These are phyloP conservation scores for Panicum miliaceum DNA, from an alignment of 176 grass and related monocot genomes.

Conservation along the genomic window DNA sequence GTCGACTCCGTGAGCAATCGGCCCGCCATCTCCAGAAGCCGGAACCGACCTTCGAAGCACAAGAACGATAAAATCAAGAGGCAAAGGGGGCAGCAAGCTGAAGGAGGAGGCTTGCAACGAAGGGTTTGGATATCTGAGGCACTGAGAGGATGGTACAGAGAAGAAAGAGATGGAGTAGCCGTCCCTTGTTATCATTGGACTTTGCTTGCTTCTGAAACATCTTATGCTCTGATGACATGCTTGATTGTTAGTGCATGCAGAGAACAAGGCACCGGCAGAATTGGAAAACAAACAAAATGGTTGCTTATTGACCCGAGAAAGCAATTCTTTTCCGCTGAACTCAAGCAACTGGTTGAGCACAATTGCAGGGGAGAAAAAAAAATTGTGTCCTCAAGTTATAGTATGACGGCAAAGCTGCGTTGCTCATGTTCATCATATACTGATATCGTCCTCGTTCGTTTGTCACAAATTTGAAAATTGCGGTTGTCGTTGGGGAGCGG, in stretches of 20 bases:
- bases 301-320: conserved; percentile 30
- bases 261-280: background rate
- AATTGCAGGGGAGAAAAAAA: background rate
- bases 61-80: no score
- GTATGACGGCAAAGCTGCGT: background rate
- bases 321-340: conserved; percentile 14
- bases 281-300: background rate
- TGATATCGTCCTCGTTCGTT: background rate
- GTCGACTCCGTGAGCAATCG: conserved; percentile 65
- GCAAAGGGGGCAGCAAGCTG: conserved; percentile 21
- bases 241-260: conserved; percentile 21
- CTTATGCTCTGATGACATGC: background rate
- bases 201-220: conserved; percentile 41
- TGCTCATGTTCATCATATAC: background rate
- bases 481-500: background rate
- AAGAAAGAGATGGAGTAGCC: conserved; percentile 66
- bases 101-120: conserved; percentile 51
- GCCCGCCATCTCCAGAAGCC: no score
- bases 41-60: no score
- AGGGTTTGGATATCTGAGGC: conserved; percentile 62
- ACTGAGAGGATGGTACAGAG: conserved; percentile 20
- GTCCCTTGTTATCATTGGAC: background rate
- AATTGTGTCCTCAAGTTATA: conserved; percentile 8
- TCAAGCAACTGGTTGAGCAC: background rate
- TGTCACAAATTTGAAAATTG: background rate